Evolutionary conservation across 257 asterid species (phyloP).

Genomic region (Ophiorrhiza pumila): DNA sequence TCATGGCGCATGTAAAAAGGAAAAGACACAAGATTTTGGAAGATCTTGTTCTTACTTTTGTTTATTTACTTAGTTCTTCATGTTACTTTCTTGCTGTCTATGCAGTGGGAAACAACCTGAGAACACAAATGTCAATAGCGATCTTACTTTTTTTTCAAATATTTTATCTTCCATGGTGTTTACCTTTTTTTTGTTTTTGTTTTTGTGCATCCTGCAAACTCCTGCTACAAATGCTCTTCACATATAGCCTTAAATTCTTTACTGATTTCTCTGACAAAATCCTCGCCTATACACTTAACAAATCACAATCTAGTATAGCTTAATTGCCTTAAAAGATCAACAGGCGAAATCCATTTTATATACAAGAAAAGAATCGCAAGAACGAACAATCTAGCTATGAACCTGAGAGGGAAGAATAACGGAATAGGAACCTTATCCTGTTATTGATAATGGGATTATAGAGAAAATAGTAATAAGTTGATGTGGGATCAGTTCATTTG

Average conservation of each 20-base stretch:
- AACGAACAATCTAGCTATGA: too few species aligned
- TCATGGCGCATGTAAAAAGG: conserved; percentile 29
- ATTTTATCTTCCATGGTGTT: neutral
- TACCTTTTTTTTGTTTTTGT: conserved; percentile 2
- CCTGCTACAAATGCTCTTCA: neutral
- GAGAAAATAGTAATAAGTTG: neutral
- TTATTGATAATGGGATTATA: neutral
- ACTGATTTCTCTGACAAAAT: neutral
- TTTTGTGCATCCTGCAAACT: neutral
- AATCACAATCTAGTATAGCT: too few species aligned
- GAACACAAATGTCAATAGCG: conserved; percentile 42
- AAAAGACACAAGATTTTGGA: conserved; percentile 38
- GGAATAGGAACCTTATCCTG: conserved; percentile 13
- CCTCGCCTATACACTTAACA: neutral
- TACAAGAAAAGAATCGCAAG: neutral
- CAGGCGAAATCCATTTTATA: neutral
- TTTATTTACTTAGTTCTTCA: conserved; percentile 32
- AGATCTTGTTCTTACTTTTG: conserved; percentile 42
- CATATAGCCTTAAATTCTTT: neutral
- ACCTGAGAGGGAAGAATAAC: neutral
- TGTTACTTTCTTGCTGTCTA: conserved; percentile 49
- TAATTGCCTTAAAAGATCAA: too few species aligned
- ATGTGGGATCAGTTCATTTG: conserved; percentile 7
- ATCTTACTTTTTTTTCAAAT: neutral
- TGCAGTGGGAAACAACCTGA: conserved; percentile 62